Base-by-base conservation (phyloP, 2,329 filamentous ascomycete genomes). In the Monascus ruber region DNA sequence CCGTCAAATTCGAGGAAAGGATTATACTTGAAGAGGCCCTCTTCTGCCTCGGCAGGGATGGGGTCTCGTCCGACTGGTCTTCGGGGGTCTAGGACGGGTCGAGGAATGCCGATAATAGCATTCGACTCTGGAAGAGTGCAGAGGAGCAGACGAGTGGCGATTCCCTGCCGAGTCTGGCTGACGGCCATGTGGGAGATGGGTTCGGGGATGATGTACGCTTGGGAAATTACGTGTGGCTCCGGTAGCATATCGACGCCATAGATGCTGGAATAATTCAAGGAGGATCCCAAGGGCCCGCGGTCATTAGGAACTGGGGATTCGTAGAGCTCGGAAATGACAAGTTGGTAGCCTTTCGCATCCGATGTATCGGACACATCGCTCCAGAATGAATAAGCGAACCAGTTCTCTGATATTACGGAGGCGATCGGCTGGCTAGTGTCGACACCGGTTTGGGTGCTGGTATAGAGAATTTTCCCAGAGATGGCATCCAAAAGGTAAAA, bases 161-260 rank as follows among this genome's bases (percentile, higher is more conserved):
- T 94, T 26, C 91, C 91, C 66, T 98, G 91, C 26, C 83, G 76
- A 0, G 91, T 98, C 56, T 88, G 81, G 0, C 88, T 91, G 10
- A 94, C 85, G 1, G 84, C 73, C 56, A 98, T 77, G 37, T 81
- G 75, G 10, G 77, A 78, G 43, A 96, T 79, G n/a, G 83, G 76
- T 42, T 85, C 79, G 0, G 83, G 77, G 44, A 95, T 76, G 46
- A 94, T 71, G 59, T 81, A 96, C 1, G 85, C 76, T 60, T 94
- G 85, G 1, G 83, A 81, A 26, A 87, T 69, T 3, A 87, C 83
- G 42, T 84, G 76, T 0, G 91, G 89, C 24, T 83, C 70, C 9
- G 76, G 68, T 9, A 70, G 71, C 1, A 65, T 62, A 34, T 77
- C 72, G 2, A 79, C 68, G 3, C 82, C 81, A 38, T 79, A 70